A percentile compares a stretch with the other conserved stretches of the same genome.
Conservation (phyloP, 2,329 filamentous ascomycete species). For the Rugonectria rugulosa region DNA sequence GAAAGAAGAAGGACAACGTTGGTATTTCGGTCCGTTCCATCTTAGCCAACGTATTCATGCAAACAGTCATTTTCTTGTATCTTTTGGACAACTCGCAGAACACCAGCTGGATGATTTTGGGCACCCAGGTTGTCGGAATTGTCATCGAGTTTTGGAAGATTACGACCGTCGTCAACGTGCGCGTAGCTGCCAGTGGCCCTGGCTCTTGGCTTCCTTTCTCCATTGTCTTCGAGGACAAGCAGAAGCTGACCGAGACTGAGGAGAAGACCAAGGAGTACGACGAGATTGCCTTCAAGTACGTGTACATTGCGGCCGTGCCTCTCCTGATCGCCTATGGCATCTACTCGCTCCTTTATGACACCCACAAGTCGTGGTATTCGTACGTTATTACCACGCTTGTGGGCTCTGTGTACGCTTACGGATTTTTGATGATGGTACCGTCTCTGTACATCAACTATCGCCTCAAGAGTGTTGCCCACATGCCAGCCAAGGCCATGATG, state of each 20-base stretch:
- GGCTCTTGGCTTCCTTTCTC: conserved; percentile 80
- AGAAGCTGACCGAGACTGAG: conserved; percentile 92
- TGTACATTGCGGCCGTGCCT: conserved; percentile 91
- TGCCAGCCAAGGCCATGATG: conserved; percentile 95
- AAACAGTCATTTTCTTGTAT: conserved; percentile 93
- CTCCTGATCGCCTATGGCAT: conserved; percentile 86
- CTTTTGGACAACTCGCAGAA: conserved; percentile 96
- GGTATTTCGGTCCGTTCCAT: conserved; percentile 97
- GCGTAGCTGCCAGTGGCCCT: conserved; percentile 72
- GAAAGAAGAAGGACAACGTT: conserved; percentile 99
- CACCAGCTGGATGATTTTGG: conserved; percentile 98
- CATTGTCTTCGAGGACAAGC: conserved; percentile 93
- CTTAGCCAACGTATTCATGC: conserved; percentile 97
- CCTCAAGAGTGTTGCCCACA: conserved; percentile 93
- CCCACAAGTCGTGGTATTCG: conserved; percentile 97
- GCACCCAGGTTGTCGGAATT: conserved; percentile 85
- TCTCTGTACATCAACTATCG: conserved; percentile 99
- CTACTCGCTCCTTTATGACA: conserved; percentile 92
- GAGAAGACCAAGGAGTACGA: conserved; percentile 99
- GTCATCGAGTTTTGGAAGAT: conserved; percentile 86
- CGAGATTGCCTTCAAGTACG: conserved; percentile 95
- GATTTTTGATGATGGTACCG: conserved; percentile 99
- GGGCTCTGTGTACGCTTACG: conserved; percentile 95
- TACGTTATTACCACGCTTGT: conserved; percentile 96
- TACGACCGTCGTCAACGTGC: conserved; percentile 92